These are phyloP conservation scores for Asterophora parasitica DNA, from an alignment of 768 basidiomycete genomes.

Conservation along the genomic window DNA sequence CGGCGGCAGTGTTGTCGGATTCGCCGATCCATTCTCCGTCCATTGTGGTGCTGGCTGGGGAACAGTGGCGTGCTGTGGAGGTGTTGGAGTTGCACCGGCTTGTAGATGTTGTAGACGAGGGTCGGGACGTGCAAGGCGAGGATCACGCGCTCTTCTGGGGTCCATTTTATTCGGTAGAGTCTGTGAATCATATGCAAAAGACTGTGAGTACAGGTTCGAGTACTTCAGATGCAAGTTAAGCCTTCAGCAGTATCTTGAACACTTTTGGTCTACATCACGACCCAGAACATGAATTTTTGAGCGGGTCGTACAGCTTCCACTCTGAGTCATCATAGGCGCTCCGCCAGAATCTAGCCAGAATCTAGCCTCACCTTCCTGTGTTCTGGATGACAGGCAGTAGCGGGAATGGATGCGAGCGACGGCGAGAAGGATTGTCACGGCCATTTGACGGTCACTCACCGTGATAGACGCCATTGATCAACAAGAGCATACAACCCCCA, in stretches of 20 bases:
- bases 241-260: constrained; percentile 95
- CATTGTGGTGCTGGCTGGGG: constrained; percentile 15
- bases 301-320: constrained; percentile 83
- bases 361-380: constrained; percentile 5
- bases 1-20: constrained; percentile 8
- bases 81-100: constrained; percentile 34
- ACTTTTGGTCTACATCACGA: constrained; percentile 67
- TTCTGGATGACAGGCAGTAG: not conserved
- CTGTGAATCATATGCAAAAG: constrained; percentile 9
- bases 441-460: too few relatives aligned
- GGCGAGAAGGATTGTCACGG: too few relatives aligned
- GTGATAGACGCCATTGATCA: too few relatives aligned
- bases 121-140: constrained; percentile 68
- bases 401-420: too few relatives aligned
- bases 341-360: not conserved
- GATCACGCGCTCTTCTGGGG: constrained; percentile 76
- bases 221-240: constrained; percentile 16
- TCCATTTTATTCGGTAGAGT: constrained; percentile 45
- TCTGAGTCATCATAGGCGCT: constrained; percentile 75
- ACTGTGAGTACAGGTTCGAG: constrained; percentile 1
- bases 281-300: constrained; percentile 39
- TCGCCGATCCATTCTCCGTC: constrained; percentile 22
- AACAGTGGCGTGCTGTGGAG: constrained; percentile 20
- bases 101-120: constrained; percentile 54
- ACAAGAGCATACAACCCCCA: too few relatives aligned